phyloP scores from a whole-genome alignment of 495 filamentous ascomycete genomes.

The Hyaloscypha variabilis region DNA sequence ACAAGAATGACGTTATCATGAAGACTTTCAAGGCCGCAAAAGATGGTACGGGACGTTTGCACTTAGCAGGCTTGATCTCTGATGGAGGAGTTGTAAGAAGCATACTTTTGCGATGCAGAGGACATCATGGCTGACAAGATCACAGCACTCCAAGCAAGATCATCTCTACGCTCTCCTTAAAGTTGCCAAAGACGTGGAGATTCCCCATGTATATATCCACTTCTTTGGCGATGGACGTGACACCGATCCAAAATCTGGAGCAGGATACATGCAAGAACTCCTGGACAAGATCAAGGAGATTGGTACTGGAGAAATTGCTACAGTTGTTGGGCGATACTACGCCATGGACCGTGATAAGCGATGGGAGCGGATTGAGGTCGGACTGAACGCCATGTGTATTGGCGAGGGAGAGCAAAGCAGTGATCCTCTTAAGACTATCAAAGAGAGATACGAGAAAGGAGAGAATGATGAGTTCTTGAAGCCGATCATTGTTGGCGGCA shows the following conservation, averaged over 20 bases:
- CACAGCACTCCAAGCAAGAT: slow-evolving; percentile 84
- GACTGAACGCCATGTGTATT: slow-evolving; percentile 78
- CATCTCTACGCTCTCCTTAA: slow-evolving; percentile 86
- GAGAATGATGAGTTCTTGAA: slow-evolving; percentile 98
- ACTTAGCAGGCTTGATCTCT: slow-evolving; percentile 86
- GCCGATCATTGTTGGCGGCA: slow-evolving; percentile 91
- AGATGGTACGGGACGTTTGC: slow-evolving; percentile 86
- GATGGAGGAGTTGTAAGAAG: slow-evolving; percentile 83
- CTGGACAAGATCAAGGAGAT: slow-evolving; percentile 78
- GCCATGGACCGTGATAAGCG: slow-evolving; percentile 99
- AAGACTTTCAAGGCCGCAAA: slow-evolving; percentile 80
- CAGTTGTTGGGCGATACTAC: slow-evolving; percentile 93
- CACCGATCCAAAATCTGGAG: slow-evolving; percentile 91
- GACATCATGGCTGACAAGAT: slow-evolving; percentile 11
- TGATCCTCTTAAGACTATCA: slow-evolving; percentile 85
- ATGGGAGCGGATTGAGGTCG: slow-evolving; percentile 93
- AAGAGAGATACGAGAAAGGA: slow-evolving; percentile 80
- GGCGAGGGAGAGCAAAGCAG: slow-evolving; percentile 85
- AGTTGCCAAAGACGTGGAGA: slow-evolving; percentile 82
- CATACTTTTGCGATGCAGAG: neutral
- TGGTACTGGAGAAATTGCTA: slow-evolving; percentile 85
- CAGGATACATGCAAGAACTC: slow-evolving; percentile 83
- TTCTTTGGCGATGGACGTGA: slow-evolving; percentile 99
- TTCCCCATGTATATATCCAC: slow-evolving; percentile 95
- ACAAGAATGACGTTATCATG: slow-evolving; percentile 75